Conservation (phyloP, 2,329 filamentous ascomycete genomes). For the Pestalotiopsis sp. region DNA sequence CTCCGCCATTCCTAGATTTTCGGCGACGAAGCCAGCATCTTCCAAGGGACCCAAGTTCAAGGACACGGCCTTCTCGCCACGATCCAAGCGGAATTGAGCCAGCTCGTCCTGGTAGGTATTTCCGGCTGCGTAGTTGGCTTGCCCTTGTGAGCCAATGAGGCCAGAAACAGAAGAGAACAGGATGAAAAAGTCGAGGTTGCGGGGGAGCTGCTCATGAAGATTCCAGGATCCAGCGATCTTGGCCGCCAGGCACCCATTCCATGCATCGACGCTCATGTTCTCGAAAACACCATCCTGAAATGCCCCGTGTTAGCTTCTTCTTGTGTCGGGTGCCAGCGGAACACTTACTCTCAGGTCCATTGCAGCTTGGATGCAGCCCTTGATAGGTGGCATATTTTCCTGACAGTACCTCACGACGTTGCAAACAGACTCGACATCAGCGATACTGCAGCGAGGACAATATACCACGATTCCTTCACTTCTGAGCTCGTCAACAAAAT, state of each 20-base stretch:
- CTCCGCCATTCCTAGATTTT: not conserved
- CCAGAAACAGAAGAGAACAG: conserved; percentile 22
- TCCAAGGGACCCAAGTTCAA: conserved; percentile 36
- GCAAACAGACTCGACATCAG: no score
- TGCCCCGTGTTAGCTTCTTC: conserved; percentile 28
- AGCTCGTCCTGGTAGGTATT: conserved; percentile 35
- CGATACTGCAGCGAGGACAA: no score
- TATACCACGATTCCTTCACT: no score
- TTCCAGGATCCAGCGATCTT: conserved; percentile 36
- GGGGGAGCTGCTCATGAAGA: conserved; percentile 22
- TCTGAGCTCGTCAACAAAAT: no score
- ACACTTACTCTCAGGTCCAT: no score
- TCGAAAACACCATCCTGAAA: conserved; percentile 5
- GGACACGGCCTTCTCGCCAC: conserved; percentile 29
- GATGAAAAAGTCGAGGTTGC: conserved; percentile 27
- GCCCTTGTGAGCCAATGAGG: conserved; percentile 23
- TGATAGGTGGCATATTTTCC: no score
- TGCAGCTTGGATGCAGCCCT: no score
- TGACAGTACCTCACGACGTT: no score
- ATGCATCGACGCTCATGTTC: conserved; percentile 26
- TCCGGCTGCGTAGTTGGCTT: conserved; percentile 35
- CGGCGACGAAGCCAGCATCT: conserved; percentile 16
- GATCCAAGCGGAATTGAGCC: conserved; percentile 26
- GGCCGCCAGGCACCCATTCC: conserved; percentile 23
- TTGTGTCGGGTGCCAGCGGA: conserved; percentile 1